Base-by-base conservation (phyloP, 2,329 filamentous ascomycete genomes). In the Ophiostoma tasmaniense region DNA sequence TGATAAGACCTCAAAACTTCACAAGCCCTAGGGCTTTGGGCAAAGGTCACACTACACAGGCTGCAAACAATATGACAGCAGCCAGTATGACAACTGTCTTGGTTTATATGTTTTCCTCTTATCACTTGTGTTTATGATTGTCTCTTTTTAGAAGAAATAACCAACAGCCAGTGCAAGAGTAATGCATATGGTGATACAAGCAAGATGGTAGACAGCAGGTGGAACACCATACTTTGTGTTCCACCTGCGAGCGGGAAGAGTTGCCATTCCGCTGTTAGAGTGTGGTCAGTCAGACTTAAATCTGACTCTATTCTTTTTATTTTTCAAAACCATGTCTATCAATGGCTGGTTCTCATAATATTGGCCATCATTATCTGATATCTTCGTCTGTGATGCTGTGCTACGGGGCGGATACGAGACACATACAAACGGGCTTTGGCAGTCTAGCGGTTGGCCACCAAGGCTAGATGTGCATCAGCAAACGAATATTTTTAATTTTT, bases 191-290 rank as follows among this genome's bases (percentile, higher is more conserved):
- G 61, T 64, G 33, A 13, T 37, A 64, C 61, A 37, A 5, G 8
- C 17, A 17, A 33, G 13, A 33, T 30, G 30, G 33, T 37, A 35
- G 4, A 61, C 28, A 37, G 59, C 6, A 35, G 50, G 50, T 17
- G 1, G 6, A 64, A 10, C 61, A 64, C 61, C 22, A 30, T 66
- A 11, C n/a, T n/a, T n/a, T 39, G 17, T 55, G 68, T 69, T 13
- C 68, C n/a, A n/a, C n/a, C n/a, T 13, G 66, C 68, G 3, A 14
- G 59, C 68, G 64, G 68, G 64, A 69, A 64, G 64, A 69, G 64
- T 64, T 69, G 64, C 68, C 68, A 64, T 52, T 39, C 30, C 61
- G 17, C 39, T 52, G 35, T 66, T 28, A 11, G 25, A 37, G 33
- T 22, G n/a, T 64, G 20, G n/a, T 30, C 55, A 17, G 22, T 5